phyloP scores from a whole-genome alignment of 805 yeast species.

The Hanseniaspora lindneri region DNA sequence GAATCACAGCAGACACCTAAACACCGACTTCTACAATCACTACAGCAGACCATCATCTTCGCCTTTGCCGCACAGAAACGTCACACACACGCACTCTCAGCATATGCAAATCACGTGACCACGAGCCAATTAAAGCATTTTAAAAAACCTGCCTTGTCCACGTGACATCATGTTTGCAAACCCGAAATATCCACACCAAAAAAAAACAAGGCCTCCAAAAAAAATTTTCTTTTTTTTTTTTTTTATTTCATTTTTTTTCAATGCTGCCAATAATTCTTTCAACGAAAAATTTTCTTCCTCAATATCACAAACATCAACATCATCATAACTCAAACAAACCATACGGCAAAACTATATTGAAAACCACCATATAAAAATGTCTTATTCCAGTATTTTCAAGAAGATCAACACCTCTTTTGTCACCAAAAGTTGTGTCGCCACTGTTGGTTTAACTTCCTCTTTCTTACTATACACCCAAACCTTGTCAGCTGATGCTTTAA shows the following conservation, averaged over 20 bases:
- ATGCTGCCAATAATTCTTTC: neutral
- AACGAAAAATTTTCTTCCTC: neutral
- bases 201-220: neutral
- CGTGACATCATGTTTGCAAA: neutral
- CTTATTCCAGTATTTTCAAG: constrained; percentile 13
- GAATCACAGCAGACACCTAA: too few species aligned
- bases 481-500: constrained; percentile 86
- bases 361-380: constrained; percentile 3
- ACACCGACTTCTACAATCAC: too few species aligned
- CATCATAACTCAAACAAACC: too few species aligned
- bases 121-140: neutral
- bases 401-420: constrained; percentile 16
- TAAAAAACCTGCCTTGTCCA: too few species aligned
- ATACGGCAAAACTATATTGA: neutral
- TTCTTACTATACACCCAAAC: constrained; percentile 73
- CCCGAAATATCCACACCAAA: neutral
- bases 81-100: too few species aligned
- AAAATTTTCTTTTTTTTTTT: neutral
- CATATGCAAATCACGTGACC: neutral
- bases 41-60: too few species aligned
- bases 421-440: constrained; percentile 36
- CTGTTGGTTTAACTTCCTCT: constrained; percentile 64
- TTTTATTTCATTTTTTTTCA: neutral
- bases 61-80: too few species aligned
- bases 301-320: too few species aligned